These are phyloP conservation scores for Eimeria sp. DNA, from an alignment of 169 alveolate species.

Conservation along the genomic window DNA sequence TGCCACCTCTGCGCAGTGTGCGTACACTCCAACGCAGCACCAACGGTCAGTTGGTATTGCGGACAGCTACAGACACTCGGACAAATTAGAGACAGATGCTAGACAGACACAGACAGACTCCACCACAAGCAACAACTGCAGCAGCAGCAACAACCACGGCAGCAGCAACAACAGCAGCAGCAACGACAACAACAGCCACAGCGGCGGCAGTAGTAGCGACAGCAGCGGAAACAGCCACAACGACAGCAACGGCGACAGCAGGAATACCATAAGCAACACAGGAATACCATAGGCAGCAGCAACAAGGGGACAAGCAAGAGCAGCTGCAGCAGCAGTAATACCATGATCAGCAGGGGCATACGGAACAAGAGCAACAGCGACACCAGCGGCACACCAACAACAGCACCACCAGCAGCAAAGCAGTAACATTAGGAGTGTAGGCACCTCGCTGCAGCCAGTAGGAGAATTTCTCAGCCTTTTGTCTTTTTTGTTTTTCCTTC, in stretches of 20 bases:
- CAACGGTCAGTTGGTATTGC: too few relatives aligned
- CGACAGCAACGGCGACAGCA: too few relatives aligned
- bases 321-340: neutral
- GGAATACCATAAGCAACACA: too few relatives aligned
- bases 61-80: neutral
- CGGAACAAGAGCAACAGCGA: neutral
- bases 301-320: too few relatives aligned
- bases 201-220: too few relatives aligned
- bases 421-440: neutral
- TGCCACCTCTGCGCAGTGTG: constrained; percentile 41
- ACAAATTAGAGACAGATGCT: too few relatives aligned
- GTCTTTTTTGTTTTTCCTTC: constrained; percentile 65
- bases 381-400: neutral
- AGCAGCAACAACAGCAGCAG: neutral
- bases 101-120: neutral
- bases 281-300: too few relatives aligned
- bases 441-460: constrained; percentile 83
- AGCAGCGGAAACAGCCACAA: too few relatives aligned
- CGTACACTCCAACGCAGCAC: neutral
- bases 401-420: constrained; percentile 1
- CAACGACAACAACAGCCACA: too few relatives aligned
- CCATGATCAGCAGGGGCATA: neutral
- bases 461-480: constrained; percentile 47
- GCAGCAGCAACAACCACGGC: neutral
- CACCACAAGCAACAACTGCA: neutral